Conservation (phyloP, 2,329 filamentous ascomycete genomes). For the Penicillium sp. region DNA sequence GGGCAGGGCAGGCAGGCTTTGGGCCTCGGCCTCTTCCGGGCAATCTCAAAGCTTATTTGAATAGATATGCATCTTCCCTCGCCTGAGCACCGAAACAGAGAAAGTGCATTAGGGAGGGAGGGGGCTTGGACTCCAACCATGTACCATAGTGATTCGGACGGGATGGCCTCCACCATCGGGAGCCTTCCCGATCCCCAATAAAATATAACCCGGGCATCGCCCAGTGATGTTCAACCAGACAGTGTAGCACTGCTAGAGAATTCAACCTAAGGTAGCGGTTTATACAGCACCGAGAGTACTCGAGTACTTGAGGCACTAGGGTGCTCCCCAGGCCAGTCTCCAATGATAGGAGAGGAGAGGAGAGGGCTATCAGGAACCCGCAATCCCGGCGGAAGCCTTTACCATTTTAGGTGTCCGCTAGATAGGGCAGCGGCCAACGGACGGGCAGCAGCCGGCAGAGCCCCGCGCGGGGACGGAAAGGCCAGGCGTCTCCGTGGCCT, state of each 20-base stretch:
- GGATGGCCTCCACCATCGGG: constrained; percentile 6
- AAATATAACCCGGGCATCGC: constrained; percentile 18
- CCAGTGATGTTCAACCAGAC: constrained; percentile 1
- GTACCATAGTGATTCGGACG: constrained; percentile 30
- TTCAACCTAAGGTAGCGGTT: no score
- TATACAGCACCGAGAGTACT: no score
- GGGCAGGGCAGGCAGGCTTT: background rate
- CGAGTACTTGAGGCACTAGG: no score
- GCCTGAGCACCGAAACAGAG: background rate
- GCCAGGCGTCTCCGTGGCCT: no score
- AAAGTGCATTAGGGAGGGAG: background rate
- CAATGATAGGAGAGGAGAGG: background rate
- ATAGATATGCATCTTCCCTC: background rate
- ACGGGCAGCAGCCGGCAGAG: no score
- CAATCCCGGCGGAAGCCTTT: constrained; percentile 21
- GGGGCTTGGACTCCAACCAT: constrained; percentile 17
- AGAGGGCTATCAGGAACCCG: background rate
- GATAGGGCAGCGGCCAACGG: no score
- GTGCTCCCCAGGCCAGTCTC: no score
- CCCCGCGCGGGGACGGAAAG: background rate
- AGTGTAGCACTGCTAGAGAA: no score
- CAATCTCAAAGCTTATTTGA: background rate
- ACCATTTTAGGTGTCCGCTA: constrained; percentile 18
- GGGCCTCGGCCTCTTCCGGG: background rate
- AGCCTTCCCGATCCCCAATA: constrained; percentile 5